Percentiles rank a stretch among this genome's conserved stretches.
Evolutionary conservation across 2,329 filamentous ascomycete genomes (phyloP).

Genomic region (Arthrinium puccinioides): DNA sequence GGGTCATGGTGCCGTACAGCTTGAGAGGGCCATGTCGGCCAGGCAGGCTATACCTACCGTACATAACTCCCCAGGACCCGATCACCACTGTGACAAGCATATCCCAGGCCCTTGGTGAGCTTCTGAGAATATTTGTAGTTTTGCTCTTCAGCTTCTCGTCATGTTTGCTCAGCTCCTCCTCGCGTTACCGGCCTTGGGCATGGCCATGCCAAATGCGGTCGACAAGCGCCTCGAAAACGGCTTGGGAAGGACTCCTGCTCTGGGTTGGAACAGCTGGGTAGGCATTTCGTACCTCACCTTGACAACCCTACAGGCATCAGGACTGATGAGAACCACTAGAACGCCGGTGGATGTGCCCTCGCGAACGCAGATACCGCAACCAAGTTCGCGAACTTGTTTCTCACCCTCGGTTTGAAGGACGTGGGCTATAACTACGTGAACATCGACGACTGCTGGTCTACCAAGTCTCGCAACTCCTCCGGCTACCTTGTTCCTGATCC

Average conservation of each 20-base stretch:
- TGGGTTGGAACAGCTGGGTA: slow-evolving; percentile 13
- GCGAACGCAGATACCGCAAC: slow-evolving; percentile 1
- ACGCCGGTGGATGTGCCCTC: neutral
- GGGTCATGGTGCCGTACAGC: neutral
- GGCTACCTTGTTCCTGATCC: slow-evolving; percentile 1
- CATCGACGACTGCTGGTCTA: slow-evolving; percentile 12
- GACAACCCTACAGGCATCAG: too few relatives aligned
- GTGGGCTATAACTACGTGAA: slow-evolving; percentile 12
- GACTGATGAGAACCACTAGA: neutral
- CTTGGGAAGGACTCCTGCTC: slow-evolving; percentile 10
- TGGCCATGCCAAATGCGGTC: neutral
- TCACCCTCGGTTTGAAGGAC: slow-evolving; percentile 7
- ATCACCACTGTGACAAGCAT: too few relatives aligned
- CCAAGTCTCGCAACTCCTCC: neutral
- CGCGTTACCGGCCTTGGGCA: neutral
- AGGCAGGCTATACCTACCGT: too few relatives aligned
- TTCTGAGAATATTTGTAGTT: neutral
- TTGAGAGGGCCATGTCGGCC: neutral
- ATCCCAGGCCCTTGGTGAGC: too few relatives aligned
- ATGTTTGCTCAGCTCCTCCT: neutral
- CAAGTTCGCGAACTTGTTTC: slow-evolving; percentile 1
- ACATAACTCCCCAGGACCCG: too few relatives aligned
- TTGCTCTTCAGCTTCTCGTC: neutral
- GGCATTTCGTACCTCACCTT: too few relatives aligned
- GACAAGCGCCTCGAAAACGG: slow-evolving; percentile 9